A percentile compares a stretch with the other conserved stretches of the same genome.
Conservation (phyloP, 1,139 yeast species). For the Zygosaccharomyces sapae region DNA sequence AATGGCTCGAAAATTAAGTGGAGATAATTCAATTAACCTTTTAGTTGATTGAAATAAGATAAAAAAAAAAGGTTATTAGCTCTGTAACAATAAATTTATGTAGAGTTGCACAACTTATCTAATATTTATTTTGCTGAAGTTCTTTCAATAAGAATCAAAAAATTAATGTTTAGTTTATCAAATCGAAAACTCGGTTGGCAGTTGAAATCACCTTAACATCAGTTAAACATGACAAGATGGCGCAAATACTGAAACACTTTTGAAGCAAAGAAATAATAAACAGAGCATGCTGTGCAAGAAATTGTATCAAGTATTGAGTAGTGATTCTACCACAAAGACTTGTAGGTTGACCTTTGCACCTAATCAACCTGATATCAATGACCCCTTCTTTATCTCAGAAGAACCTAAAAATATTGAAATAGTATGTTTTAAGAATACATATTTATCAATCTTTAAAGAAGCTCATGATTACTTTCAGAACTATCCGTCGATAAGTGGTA, state of each 20-base stretch:
- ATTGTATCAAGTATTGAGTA: conserved; percentile 14
- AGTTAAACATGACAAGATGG: no score
- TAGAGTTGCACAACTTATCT: no score
- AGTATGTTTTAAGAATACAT: conserved; percentile 33
- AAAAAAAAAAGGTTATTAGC: no score
- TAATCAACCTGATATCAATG: conserved; percentile 20
- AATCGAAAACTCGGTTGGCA: no score
- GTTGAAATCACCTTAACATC: no score
- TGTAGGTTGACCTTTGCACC: conserved; percentile 26
- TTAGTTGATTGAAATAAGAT: background rate
- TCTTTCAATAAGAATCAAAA: no score
- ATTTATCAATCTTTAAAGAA: conserved; percentile 30
- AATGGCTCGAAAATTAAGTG: conserved; percentile 5
- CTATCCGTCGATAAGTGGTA: conserved; percentile 11
- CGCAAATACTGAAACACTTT: no score
- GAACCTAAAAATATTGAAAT: conserved; percentile 28
- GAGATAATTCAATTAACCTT: background rate
- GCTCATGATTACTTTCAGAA: conserved; percentile 27
- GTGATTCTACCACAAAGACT: conserved; percentile 2
- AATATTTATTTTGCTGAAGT: no score
- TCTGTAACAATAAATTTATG: no score
- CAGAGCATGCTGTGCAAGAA: conserved; percentile 13
- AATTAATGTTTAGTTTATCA: no score
- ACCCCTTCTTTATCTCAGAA: conserved; percentile 20
- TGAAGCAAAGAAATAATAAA: no score